Evolutionary conservation across 257 asterid species (phyloP).

Genomic region (Eustoma russellianum): DNA sequence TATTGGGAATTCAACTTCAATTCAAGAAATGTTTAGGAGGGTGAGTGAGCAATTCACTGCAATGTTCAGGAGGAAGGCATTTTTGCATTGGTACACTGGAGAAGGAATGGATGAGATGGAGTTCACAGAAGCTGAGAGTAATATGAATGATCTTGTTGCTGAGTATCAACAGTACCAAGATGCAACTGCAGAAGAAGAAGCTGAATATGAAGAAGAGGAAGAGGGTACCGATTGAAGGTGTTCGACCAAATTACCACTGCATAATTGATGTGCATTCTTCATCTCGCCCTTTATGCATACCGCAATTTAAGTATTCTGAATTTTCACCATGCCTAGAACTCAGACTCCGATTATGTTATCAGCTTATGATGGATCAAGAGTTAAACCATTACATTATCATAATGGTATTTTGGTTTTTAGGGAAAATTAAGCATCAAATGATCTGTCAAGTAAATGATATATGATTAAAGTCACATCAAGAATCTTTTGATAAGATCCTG

Average conservation of each 20-base stretch:
- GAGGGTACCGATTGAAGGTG: neutral
- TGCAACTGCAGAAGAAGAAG: conserved; percentile 8
- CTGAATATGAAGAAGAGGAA: conserved; percentile 8
- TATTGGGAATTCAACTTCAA: conserved; percentile 8
- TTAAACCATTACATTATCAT: no score
- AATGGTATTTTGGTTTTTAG: no score
- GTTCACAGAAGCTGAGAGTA: conserved; percentile 9
- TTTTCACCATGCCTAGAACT: no score
- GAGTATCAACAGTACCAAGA: conserved; percentile 11
- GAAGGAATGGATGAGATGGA: conserved; percentile 13
- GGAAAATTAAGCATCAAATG: no score
- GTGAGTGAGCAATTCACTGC: conserved; percentile 10
- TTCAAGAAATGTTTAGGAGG: conserved; percentile 10
- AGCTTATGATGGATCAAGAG: no score
- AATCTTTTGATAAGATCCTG: no score
- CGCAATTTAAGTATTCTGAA: no score
- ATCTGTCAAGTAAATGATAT: no score
- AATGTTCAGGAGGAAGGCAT: conserved; percentile 8
- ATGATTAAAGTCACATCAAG: no score
- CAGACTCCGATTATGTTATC: no score
- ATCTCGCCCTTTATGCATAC: no score
- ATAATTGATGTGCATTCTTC: neutral
- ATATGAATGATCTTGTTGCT: conserved; percentile 11
- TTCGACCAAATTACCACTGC: neutral
- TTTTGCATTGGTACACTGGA: conserved; percentile 10